These are phyloP conservation scores for Gossypium schwendimanii DNA, from an alignment of 441 rosid species.

Conservation along the genomic window DNA sequence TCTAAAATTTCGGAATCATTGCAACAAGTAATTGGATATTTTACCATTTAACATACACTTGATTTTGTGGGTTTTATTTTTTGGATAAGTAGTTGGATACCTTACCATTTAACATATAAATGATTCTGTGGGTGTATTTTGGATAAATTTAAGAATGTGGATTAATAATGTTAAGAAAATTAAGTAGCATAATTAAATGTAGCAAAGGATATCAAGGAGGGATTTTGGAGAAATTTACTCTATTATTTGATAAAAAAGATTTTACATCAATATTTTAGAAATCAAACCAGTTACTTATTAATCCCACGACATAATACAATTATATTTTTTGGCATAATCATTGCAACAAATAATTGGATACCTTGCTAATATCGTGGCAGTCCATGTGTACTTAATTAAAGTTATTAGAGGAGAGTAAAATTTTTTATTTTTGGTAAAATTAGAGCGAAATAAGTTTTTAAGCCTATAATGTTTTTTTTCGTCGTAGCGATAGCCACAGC, in stretches of 20 bases:
- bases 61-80: neutral
- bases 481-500: too few relatives aligned
- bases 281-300: neutral
- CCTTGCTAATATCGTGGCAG: neutral
- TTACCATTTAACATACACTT: neutral
- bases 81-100: too few relatives aligned
- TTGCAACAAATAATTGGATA: neutral
- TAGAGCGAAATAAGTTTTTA: too few relatives aligned
- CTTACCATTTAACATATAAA: too few relatives aligned
- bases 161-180: neutral
- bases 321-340: neutral
- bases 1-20: neutral
- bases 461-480: too few relatives aligned
- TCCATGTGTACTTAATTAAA: too few relatives aligned
- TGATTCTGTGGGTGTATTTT: too few relatives aligned
- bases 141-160: neutral
- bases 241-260: neutral
- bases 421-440: too few relatives aligned
- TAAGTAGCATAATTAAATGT: neutral
- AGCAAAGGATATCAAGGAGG: neutral
- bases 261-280: too few relatives aligned
- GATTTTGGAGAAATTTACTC: neutral
- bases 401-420: too few relatives aligned
- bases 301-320: neutral
- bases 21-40: neutral